Evolutionary conservation across 164 flowering plant genomes (phyloP).

Genomic region (Nelumbo lutea): DNA sequence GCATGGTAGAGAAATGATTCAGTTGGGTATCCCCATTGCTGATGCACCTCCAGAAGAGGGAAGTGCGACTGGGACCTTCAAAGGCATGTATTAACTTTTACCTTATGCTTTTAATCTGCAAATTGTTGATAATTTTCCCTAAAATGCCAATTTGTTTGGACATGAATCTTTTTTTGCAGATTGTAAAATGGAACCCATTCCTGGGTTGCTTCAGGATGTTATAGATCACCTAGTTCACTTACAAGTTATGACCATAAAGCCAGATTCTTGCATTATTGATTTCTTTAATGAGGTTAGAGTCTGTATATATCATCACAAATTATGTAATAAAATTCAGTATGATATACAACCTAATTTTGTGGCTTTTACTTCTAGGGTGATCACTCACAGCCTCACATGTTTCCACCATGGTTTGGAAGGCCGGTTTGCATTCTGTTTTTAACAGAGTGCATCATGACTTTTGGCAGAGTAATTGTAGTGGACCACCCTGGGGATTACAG

Average conservation of each 20-base stretch:
- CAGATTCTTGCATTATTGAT: constrained; percentile 69
- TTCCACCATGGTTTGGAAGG: constrained; percentile 67
- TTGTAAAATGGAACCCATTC: constrained; percentile 60
- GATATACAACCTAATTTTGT: constrained; percentile 10
- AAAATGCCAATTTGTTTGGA: background rate
- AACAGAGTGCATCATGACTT: constrained; percentile 80
- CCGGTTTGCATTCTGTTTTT: constrained; percentile 59
- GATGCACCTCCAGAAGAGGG: constrained; percentile 71
- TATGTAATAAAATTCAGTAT: background rate
- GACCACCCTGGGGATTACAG: constrained; percentile 74
- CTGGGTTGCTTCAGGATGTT: constrained; percentile 57
- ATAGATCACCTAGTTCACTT: constrained; percentile 44
- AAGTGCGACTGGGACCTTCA: constrained; percentile 32
- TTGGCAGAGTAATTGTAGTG: constrained; percentile 52
- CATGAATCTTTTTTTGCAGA: constrained; percentile 38
- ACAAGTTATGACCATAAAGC: constrained; percentile 50
- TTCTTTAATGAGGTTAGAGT: constrained; percentile 60
- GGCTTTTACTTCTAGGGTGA: constrained; percentile 56
- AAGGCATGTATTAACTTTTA: constrained; percentile 37
- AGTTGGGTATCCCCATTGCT: constrained; percentile 63
- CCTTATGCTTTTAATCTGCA: background rate
- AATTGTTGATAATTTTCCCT: background rate
- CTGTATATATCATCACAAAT: background rate
- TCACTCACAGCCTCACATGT: constrained; percentile 72
- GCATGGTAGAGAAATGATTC: constrained; percentile 87